Conservation (phyloP, 2,329 filamentous ascomycete species). For the Exserohilum turcica region DNA sequence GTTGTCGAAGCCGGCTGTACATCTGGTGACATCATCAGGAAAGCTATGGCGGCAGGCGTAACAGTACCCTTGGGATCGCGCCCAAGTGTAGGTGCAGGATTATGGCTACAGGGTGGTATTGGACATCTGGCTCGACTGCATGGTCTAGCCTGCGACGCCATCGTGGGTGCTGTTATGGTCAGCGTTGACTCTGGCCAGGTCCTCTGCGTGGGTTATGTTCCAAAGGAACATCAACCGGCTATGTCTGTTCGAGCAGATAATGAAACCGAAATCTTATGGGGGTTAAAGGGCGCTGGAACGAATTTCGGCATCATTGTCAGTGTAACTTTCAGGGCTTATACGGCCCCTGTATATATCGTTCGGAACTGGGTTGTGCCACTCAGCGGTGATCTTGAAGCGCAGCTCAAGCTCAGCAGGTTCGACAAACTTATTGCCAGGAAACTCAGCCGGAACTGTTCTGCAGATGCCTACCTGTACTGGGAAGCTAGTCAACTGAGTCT, state of each 20-base stretch:
- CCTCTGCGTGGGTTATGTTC: slow-evolving; percentile 60
- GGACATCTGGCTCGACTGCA: slow-evolving; percentile 62
- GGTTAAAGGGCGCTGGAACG: slow-evolving; percentile 62
- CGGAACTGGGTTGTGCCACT: slow-evolving; percentile 39
- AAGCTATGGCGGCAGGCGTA: slow-evolving; percentile 54
- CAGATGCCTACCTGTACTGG: slow-evolving; percentile 63
- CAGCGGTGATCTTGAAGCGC: slow-evolving; percentile 38
- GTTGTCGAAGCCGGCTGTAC: slow-evolving; percentile 63
- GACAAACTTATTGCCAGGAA: slow-evolving; percentile 47
- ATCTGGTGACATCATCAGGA: slow-evolving; percentile 58
- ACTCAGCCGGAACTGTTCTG: slow-evolving; percentile 54
- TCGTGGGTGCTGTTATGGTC: slow-evolving; percentile 65
- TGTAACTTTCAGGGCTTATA: slow-evolving; percentile 57
- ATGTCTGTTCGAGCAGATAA: slow-evolving; percentile 53
- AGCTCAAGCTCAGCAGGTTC: slow-evolving; percentile 49
- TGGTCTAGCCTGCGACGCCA: slow-evolving; percentile 64
- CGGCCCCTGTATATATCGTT: slow-evolving; percentile 49
- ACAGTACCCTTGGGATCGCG: slow-evolving; percentile 65
- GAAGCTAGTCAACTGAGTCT: slow-evolving; percentile 55
- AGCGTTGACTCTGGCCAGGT: slow-evolving; percentile 55
- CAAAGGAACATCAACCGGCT: slow-evolving; percentile 51
- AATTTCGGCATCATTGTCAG: slow-evolving; percentile 65
- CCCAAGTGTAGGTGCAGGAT: slow-evolving; percentile 66
- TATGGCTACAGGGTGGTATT: slow-evolving; percentile 70
- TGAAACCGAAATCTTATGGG: slow-evolving; percentile 62